Base-by-base conservation (phyloP, 2,329 filamentous ascomycete genomes). In the Neofusicoccum ribis region DNA sequence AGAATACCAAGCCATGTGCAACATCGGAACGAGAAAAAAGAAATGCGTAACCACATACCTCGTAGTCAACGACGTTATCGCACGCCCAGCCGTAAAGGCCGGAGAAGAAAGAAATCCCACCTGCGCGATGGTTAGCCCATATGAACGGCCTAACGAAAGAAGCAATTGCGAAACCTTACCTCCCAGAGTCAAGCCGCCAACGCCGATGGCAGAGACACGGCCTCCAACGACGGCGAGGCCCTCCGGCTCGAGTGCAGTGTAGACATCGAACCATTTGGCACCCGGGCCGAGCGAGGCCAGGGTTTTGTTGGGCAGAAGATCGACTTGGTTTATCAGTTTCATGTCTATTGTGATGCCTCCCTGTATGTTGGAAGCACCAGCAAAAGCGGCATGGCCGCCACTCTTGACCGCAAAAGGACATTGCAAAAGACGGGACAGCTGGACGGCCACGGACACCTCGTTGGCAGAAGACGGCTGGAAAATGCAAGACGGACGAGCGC, bases 291-390 rank as follows among this genome's bases (percentile, higher is more conserved):
- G 65, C 0, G 50, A 66, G 1, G 70, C 72, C 14, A 68, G 70
- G 37, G 68, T 70, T 47, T 70, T 69, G 51, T 77, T 71, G 11
- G 64, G 31, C 1, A 71, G 70, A 9, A 76, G 62, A 2, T 56
- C 52, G 2, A 78, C 70, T 5, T 69, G 58, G 46, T 72, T 73
- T 58, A 80, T 65, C 15, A 68, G 68, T 27, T 73, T 72, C 36
- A 83, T 71, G 63, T 78, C 78, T 56, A 83, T 74, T 1, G 79
- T 81, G 8, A 83, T 77, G 3, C 81, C 81, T 34, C 72, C 71
- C 0, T 75, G 69, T 15, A 80, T 78, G 63, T 78, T 80, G 6
- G 78, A 79, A 9, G 76, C 74, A 23, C 80, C 80, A 0, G 74
- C 70, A 64, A 76, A 75, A 3, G 74, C 70, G 20, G 75, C 75